A percentile compares a stretch with the other conserved stretches of the same genome.
Evolutionary conservation across 2,329 filamentous ascomycete genomes (phyloP).

Genomic region (Penicillium freii): DNA sequence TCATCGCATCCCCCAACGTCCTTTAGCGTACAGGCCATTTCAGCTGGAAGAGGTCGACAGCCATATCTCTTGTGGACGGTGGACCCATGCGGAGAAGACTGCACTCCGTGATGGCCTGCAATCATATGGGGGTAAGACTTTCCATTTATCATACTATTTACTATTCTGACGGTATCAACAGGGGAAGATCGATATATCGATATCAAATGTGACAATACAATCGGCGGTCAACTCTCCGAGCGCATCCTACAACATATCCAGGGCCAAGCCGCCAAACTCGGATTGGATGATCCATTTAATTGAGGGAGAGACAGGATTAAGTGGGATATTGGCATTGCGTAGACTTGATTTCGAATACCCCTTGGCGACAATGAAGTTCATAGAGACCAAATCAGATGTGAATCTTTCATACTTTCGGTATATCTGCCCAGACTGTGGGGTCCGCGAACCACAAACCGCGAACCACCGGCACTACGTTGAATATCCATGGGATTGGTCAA

Average conservation of each 20-base stretch:
- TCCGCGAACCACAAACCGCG: neutral
- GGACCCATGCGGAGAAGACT: neutral
- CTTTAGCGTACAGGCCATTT: slow-evolving; percentile 1
- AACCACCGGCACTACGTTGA: neutral
- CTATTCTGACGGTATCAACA: neutral
- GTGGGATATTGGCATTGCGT: neutral
- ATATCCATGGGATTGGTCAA: neutral
- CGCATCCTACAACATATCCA: slow-evolving; percentile 2
- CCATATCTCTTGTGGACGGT: slow-evolving; percentile 2
- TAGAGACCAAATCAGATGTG: neutral
- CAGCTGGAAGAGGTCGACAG: neutral
- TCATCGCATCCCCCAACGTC: neutral
- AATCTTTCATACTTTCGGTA: no score
- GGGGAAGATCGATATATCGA: slow-evolving; percentile 1
- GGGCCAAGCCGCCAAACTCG: neutral
- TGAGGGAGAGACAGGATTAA: no score
- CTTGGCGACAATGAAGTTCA: neutral
- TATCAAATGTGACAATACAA: slow-evolving; percentile 2
- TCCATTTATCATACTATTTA: neutral
- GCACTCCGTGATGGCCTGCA: slow-evolving; percentile 1
- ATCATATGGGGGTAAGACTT: neutral
- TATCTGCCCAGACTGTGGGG: neutral
- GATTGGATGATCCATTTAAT: neutral
- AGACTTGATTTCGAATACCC: neutral
- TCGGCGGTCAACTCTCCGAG: neutral